Percentiles rank a stretch among this genome's conserved stretches.
phyloP scores from a whole-genome alignment of 2,329 filamentous ascomycete species.

The Podosphaera fusca region DNA sequence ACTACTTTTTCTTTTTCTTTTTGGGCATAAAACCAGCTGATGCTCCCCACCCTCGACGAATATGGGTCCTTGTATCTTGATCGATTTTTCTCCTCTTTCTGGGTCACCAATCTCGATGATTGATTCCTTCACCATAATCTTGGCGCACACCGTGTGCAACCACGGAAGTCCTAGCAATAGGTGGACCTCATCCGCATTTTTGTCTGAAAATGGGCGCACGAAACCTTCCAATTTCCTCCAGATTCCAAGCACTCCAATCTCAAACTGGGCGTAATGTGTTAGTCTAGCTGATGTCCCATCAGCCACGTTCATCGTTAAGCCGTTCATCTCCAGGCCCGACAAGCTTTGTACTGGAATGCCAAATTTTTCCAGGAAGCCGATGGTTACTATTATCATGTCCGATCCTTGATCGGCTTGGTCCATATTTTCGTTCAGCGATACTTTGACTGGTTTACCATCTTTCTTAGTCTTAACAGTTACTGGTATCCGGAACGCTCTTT shows the following conservation, averaged over 20 bases:
- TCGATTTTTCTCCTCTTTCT: background rate
- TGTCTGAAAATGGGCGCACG: background rate
- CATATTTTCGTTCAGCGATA: background rate
- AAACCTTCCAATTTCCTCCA: background rate
- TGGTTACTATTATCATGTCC: background rate
- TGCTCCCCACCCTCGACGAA: background rate
- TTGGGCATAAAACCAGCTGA: background rate
- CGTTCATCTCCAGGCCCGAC: background rate
- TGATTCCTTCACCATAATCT: too few relatives aligned
- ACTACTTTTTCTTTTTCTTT: background rate
- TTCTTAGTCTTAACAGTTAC: background rate
- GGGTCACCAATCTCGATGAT: too few relatives aligned
- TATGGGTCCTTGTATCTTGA: background rate
- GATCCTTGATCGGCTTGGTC: background rate
- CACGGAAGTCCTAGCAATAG: too few relatives aligned
- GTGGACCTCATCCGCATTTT: background rate
- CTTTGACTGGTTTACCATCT: background rate
- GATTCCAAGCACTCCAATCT: background rate
- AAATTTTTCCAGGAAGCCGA: background rate
- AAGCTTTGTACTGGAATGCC: background rate
- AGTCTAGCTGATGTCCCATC: background rate
- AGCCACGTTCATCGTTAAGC: background rate
- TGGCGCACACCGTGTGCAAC: too few relatives aligned
- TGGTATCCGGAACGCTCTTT: background rate
- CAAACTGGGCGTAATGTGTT: background rate